Percentiles rank a stretch among this genome's conserved stretches.
phyloP scores from a whole-genome alignment of 768 basidiomycete species.

The Mycena filopes region DNA sequence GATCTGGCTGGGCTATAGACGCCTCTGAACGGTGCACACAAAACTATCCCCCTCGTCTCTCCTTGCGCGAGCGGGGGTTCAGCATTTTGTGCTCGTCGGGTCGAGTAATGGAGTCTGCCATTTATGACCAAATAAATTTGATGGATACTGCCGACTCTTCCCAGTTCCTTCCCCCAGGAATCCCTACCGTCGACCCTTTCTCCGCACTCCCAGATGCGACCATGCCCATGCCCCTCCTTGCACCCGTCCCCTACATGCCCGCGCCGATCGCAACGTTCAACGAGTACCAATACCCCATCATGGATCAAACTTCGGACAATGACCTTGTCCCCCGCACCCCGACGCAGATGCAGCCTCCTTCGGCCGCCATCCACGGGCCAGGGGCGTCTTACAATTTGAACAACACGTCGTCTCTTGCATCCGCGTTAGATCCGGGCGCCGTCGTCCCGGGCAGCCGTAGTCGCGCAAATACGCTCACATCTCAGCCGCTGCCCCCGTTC shows the following conservation, averaged over 20 bases:
- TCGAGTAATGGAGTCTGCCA: constrained; percentile 34
- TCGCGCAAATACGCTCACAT: constrained; percentile 49
- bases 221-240: constrained; percentile 22
- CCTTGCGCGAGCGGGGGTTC: constrained; percentile 11
- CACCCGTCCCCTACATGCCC: constrained; percentile 25
- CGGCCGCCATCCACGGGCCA: constrained; percentile 51
- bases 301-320: constrained; percentile 33
- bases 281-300: constrained; percentile 30
- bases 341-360: constrained; percentile 49
- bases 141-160: constrained; percentile 24
- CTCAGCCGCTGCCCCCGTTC: constrained; percentile 20
- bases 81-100: constrained; percentile 41
- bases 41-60: constrained; percentile 6
- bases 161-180: constrained; percentile 25
- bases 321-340: constrained; percentile 45
- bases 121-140: constrained; percentile 32
- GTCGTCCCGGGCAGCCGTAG: constrained; percentile 46
- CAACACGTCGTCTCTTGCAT: constrained; percentile 56
- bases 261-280: constrained; percentile 17
- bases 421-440: constrained; percentile 52
- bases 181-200: constrained; percentile 21
- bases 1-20: constrained; percentile 28
- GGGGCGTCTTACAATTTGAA: constrained; percentile 50
- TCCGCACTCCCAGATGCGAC: constrained; percentile 5
- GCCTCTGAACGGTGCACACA: constrained; percentile 24